phyloP scores from a whole-genome alignment of 2,329 filamentous ascomycete species.

The Aspergillus phoenicis region DNA sequence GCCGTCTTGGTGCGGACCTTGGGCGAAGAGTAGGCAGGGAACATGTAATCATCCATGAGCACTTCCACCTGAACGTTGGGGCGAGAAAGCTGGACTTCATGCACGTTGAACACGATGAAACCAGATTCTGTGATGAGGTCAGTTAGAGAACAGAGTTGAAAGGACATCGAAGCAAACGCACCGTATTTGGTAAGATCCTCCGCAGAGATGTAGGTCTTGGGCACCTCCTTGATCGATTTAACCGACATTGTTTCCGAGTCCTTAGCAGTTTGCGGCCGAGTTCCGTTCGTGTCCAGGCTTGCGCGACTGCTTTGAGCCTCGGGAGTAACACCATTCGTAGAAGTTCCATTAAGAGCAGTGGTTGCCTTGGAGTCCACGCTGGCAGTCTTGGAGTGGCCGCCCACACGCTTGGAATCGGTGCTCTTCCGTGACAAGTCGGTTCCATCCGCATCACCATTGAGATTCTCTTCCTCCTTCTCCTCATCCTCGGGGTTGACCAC shows the following conservation, averaged over 20 bases:
- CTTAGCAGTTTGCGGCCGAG: constrained; percentile 44
- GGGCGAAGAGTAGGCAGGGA: constrained; percentile 81
- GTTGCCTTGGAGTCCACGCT: constrained; percentile 35
- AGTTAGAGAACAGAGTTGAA: neutral
- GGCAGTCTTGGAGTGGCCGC: constrained; percentile 30
- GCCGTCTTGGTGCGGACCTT: constrained; percentile 69
- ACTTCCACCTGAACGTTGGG: constrained; percentile 79
- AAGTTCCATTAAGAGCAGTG: constrained; percentile 24
- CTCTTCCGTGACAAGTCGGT: constrained; percentile 31
- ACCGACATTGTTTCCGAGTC: constrained; percentile 51
- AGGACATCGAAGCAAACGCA: constrained; percentile 40
- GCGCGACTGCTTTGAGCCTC: constrained; percentile 31
- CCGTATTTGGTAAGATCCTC: constrained; percentile 81
- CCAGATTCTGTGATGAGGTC: constrained; percentile 68
- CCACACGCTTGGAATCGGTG: constrained; percentile 29
- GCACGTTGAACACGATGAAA: constrained; percentile 88
- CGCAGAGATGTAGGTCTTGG: constrained; percentile 75
- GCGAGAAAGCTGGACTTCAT: constrained; percentile 82
- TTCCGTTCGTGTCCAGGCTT: constrained; percentile 38
- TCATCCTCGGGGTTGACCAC: constrained; percentile 81
- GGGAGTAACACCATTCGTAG: constrained; percentile 24
- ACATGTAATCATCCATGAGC: constrained; percentile 91
- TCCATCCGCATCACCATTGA: constrained; percentile 24
- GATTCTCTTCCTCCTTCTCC: constrained; percentile 51
- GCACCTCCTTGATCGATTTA: constrained; percentile 56